Base-by-base conservation (phyloP, 2,329 filamentous ascomycete genomes). In the Emmonsiellopsis sp. region DNA sequence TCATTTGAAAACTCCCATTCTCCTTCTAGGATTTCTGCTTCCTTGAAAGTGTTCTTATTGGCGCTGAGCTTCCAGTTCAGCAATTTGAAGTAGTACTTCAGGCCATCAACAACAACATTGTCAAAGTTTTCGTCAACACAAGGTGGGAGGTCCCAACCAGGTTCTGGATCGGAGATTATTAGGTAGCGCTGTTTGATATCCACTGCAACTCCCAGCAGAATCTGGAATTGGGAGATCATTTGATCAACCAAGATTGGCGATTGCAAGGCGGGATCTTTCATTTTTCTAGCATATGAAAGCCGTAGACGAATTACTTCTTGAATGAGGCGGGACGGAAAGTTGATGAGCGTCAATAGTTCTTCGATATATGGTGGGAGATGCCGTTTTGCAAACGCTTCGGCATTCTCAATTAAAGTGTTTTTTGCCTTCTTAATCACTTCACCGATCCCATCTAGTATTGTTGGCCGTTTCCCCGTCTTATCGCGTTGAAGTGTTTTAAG, bases 41-140 rank as follows among this genome's bases (percentile, higher is more conserved):
- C 93, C 67, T 97, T 97, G 79, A 98, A 98, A 0, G 91, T 96
- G 72, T 97, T 98, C 69, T 96, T 97, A 75, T 97, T 97, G 53
- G 90, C 88, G 62, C 87, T 91, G 51, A 98, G 76, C 70, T 97
- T 97, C 89, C 91, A 97, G 66, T 97, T 96, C 44, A 98, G 77
- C 81, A 98, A 91, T 68, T 92, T 93, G 78, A 98, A 98, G 71
- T 98, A 98, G 69, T 95, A 97, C 68, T 92, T 94, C 61, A 98
- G 76, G 0, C 92, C 91, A 63, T 96, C 92, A 43, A 98, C 73
- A 8, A 97, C 88, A 14, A 94, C 88, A 36, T 85, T 81, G 66
- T 97, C 93, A 63, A 97, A 98, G 42, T 89, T 89, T 66, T 98
- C 93, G 65, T 97, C 93, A 58, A 98, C 94, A 70, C 91, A 96